Evolutionary conservation across 2,329 filamentous ascomycete genomes (phyloP), one percentile per base, ranked within the genome.

Genomic region (Macroventuria anomochaeta): DNA sequence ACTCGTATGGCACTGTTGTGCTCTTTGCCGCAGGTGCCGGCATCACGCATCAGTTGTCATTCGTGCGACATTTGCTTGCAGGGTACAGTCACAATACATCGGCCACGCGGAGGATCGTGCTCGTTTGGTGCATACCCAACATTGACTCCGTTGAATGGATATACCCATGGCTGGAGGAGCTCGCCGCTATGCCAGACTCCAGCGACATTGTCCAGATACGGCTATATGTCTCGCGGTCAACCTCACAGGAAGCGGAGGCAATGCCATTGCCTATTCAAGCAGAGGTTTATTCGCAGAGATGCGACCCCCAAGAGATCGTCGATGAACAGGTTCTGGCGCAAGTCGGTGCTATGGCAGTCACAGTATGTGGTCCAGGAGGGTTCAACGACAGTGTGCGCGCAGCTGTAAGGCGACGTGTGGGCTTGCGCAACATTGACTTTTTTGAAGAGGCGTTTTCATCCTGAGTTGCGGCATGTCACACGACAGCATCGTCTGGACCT

Each of bases 31-130:
- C 91, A 44, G 90, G 93, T 36, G 91, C 93, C 2, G 93, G 93
- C 52, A 97, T 97, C 74, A 96, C 93, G 0, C 93, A 97, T 72
- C 91, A 96, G 70, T 83, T 97, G 17, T 89, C 91, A 10, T 96
- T 95, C 72, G 82, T 96, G 6, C 87, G 85, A 48, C 87, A 93
- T 43, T 67, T 79, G 8, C 75, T 79, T 12, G 63, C 63, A 3
- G 75, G 79, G 75, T 59, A 83, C 80, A 78, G 79, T 79, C 72
- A 88, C 85, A 86, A 57, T 47, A 91, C 85, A 0, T 85, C 90
- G 25, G 91, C 93, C 1, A 89, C 90, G 2, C 86, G 91, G 37
- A 86, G 87, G 29, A 77, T 96, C 43, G 88, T 88, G 0, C 84
- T 97, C 2, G 84, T 96, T 49, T 97, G 93, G 93, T 87, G 96